Percentiles rank a stretch among this genome's conserved stretches.
phyloP scores from a whole-genome alignment of 2,329 filamentous ascomycete genomes.

The Aureobasidium subglaciale region DNA sequence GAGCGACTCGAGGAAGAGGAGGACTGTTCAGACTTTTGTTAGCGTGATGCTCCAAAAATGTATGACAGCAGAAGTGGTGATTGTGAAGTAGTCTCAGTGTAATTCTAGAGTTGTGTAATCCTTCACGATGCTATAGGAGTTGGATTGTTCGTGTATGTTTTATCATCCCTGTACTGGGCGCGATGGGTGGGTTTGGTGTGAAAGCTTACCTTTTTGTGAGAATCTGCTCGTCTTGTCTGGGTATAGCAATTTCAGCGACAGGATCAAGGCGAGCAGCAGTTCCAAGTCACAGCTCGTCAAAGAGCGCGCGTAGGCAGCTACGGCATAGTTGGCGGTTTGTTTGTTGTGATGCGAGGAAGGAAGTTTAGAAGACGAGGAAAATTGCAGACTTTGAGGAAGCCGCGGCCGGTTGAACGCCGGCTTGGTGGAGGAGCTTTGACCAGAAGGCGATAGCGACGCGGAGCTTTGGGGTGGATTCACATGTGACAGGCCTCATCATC shows the following conservation, averaged over 20 bases:
- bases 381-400: slow-evolving; percentile 14
- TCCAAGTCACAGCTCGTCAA: background rate
- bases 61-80: background rate
- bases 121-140: slow-evolving; percentile 49
- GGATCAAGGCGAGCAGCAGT: background rate
- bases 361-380: background rate
- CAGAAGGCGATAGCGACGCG: background rate
- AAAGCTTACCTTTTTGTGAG: background rate
- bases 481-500: slow-evolving; percentile 10
- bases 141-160: slow-evolving; percentile 47
- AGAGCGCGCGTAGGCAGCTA: background rate
- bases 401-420: slow-evolving; percentile 5
- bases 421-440: background rate
- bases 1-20: background rate
- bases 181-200: background rate
- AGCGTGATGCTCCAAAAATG: background rate
- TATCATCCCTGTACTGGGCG: slow-evolving; percentile 16
- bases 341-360: slow-evolving; percentile 9
- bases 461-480: background rate
- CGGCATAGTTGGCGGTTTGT: background rate
- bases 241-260: background rate
- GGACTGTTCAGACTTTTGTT: background rate
- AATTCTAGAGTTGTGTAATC: slow-evolving; percentile 48
- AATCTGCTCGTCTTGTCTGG: background rate
- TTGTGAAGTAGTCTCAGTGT: slow-evolving; percentile 37